Conservation (phyloP, 1,284 basidiomycete genomes). For the Melampsora larici-populina region DNA sequence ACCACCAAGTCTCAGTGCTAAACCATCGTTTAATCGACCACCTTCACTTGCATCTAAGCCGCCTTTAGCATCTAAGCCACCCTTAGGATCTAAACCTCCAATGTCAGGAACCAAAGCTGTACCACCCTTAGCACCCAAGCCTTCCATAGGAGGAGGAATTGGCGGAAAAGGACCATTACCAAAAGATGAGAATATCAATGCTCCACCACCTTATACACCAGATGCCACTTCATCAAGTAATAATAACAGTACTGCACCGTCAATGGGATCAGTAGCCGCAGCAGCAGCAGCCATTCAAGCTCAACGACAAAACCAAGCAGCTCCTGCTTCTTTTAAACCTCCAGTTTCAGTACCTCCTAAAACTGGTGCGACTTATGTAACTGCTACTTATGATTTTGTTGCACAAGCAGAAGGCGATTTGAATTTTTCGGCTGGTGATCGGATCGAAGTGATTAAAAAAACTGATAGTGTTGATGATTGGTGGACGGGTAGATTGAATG, state of each 20-base stretch:
- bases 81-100: slow-evolving; percentile 7
- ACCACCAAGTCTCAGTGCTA: background rate
- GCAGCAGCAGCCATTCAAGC: slow-evolving; percentile 53
- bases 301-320: slow-evolving; percentile 52
- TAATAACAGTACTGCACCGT: background rate
- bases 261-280: slow-evolving; percentile 44
- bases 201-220: slow-evolving; percentile 52
- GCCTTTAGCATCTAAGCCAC: slow-evolving; percentile 7
- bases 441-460: slow-evolving; percentile 85
- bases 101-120: background rate
- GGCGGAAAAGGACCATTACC: background rate
- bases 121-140: slow-evolving; percentile 24
- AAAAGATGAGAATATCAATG: no score
- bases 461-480: slow-evolving; percentile 85
- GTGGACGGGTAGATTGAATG: slow-evolving; percentile 92
- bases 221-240: slow-evolving; percentile 4
- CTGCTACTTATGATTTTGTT: slow-evolving; percentile 90
- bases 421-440: slow-evolving; percentile 84
- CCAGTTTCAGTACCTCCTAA: slow-evolving; percentile 82
- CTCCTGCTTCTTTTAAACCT: slow-evolving; percentile 63
- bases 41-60: slow-evolving; percentile 11
- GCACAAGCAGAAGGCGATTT: slow-evolving; percentile 94
- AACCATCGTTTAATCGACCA: background rate
- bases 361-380: slow-evolving; percentile 72
- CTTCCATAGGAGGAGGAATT: slow-evolving; percentile 15